phyloP scores from a whole-genome alignment of 2,329 filamentous ascomycete species.

The Microcyclosporella mali region DNA sequence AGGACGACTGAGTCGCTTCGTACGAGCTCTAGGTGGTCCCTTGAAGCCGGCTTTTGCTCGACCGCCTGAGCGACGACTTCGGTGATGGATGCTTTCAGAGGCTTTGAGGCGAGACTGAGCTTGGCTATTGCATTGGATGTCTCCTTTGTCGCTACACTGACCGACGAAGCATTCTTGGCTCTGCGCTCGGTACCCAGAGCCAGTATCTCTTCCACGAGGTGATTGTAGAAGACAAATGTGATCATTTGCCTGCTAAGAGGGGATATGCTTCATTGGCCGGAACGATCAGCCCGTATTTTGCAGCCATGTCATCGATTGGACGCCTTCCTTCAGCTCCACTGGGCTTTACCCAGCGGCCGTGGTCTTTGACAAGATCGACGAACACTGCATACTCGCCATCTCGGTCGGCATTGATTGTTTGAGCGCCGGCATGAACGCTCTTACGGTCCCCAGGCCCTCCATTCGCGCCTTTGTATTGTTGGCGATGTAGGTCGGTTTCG shows the following conservation, averaged over 20 bases:
- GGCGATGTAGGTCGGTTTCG: slow-evolving; percentile 5
- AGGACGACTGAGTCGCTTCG: slow-evolving; percentile 11
- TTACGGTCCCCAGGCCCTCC: slow-evolving; percentile 7
- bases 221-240: no score
- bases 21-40: slow-evolving; percentile 9
- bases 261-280: slow-evolving; percentile 9
- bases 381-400: slow-evolving; percentile 2
- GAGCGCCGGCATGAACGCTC: slow-evolving; percentile 3
- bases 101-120: no score
- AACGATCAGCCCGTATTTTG: slow-evolving; percentile 2
- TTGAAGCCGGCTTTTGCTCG: slow-evolving; percentile 8
- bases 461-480: slow-evolving; percentile 10
- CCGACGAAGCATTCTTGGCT: no score
- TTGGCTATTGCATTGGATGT: no score
- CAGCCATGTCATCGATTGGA: slow-evolving; percentile 4
- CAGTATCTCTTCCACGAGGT: no score
- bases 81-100: no score
- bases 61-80: no score
- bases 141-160: no score
- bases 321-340: slow-evolving; percentile 4
- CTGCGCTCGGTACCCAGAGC: no score
- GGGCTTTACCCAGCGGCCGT: slow-evolving; percentile 6
- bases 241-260: slow-evolving; percentile 3
- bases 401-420: slow-evolving; percentile 3
- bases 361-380: slow-evolving; percentile 4